Percentiles rank a stretch among this genome's conserved stretches.
phyloP scores from a whole-genome alignment of 345 rosid genomes.

The Eucalyptus sp. region DNA sequence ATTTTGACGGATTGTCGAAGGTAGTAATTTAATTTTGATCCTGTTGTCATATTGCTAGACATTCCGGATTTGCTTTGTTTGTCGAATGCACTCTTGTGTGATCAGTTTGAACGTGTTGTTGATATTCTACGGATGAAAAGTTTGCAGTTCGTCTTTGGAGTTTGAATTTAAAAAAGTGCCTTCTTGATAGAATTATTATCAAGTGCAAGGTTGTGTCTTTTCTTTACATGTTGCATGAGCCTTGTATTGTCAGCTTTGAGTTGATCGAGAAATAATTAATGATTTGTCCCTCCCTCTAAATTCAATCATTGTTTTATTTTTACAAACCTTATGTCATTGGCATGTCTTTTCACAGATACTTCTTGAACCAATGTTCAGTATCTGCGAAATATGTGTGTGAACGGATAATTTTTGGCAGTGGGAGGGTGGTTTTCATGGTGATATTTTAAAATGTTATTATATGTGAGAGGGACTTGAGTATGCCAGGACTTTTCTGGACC shows the following conservation, averaged over 20 bases:
- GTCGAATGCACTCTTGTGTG: not conserved
- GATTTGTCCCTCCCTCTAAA: not conserved
- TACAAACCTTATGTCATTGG: not conserved
- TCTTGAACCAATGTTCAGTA: not conserved
- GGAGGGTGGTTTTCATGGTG: not conserved
- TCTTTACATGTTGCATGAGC: not conserved
- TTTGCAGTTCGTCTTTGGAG: not conserved
- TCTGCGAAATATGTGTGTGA: not conserved
- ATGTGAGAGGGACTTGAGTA: not conserved
- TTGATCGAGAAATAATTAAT: not conserved
- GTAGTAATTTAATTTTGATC: slow-evolving; percentile 10
- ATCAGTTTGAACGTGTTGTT: not conserved
- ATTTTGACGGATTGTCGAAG: slow-evolving; percentile 81
- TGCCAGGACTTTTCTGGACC: not conserved
- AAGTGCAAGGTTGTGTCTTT: not conserved
- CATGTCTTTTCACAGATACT: not conserved
- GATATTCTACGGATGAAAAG: not conserved
- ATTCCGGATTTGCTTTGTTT: not conserved
- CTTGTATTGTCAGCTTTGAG: not conserved
- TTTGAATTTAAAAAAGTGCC: not conserved
- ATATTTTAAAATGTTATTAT: not conserved
- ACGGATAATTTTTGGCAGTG: not conserved
- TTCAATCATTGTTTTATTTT: not conserved
- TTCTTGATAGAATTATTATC: not conserved
- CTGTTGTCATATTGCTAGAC: not conserved